Conservation (phyloP, 768 basidiomycete species). For the Xerocomus potaroensis region DNA sequence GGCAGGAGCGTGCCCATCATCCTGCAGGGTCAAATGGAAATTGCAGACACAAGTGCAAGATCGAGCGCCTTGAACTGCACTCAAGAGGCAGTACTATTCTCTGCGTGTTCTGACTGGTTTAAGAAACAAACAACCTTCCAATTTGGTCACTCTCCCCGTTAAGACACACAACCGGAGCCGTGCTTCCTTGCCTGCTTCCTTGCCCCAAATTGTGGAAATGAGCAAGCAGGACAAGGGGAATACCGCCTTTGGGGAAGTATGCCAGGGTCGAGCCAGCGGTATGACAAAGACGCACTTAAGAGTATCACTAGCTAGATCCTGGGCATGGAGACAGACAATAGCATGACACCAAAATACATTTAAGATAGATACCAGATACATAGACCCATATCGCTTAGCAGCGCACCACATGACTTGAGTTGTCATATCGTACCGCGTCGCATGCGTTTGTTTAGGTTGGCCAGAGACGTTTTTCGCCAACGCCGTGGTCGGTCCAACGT, state of each 20-base stretch:
- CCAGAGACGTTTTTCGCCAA: conserved; percentile 36
- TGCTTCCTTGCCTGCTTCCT: too few species aligned
- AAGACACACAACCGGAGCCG: too few species aligned
- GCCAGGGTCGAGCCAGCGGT: neutral
- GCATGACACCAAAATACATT: conserved; percentile 6
- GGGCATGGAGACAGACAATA: conserved; percentile 2
- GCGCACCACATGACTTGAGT: conserved; percentile 1
- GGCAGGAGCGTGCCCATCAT: too few species aligned
- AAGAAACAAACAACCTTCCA: too few species aligned
- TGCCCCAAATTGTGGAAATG: too few species aligned
- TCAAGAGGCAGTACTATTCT: too few species aligned
- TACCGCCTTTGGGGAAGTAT: conserved; percentile 12
- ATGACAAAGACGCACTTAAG: neutral
- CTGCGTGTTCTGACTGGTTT: too few species aligned
- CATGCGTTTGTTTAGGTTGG: conserved; percentile 28
- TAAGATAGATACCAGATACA: conserved; percentile 2
- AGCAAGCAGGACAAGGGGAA: conserved; percentile 23
- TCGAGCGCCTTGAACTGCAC: too few species aligned
- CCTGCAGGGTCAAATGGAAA: too few species aligned
- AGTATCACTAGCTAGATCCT: neutral
- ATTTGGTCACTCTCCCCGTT: too few species aligned
- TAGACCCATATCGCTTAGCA: neutral
- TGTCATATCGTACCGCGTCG: conserved; percentile 30
- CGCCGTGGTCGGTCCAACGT: conserved; percentile 44
- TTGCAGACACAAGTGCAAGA: too few species aligned